Conservation (phyloP, 306 rosid genomes). For the Sophora flavescens region DNA sequence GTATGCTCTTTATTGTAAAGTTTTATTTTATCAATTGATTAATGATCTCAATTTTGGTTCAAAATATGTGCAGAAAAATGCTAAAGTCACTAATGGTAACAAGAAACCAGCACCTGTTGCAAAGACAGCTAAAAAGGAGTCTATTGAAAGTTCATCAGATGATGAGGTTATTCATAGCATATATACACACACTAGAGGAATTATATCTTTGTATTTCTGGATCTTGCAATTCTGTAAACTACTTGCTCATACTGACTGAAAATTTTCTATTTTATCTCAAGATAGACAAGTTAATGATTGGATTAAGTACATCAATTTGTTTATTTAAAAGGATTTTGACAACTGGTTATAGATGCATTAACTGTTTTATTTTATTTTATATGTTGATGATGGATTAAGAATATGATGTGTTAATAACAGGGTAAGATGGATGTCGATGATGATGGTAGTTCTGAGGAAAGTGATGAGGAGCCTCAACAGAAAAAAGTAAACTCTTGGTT, state of each 20-base stretch:
- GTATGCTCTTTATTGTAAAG: not conserved
- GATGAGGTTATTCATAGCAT: slow-evolving; percentile 42
- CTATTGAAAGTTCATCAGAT: slow-evolving; percentile 52
- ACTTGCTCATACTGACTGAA: not conserved
- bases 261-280: not conserved
- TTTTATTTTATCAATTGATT: not conserved
- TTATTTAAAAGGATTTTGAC: not conserved
- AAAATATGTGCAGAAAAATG: slow-evolving; percentile 36
- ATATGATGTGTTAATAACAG: slow-evolving; percentile 29
- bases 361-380: not conserved
- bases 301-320: not conserved
- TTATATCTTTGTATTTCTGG: not conserved
- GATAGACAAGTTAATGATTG: not conserved
- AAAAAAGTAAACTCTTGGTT: slow-evolving; percentile 46
- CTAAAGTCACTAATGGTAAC: slow-evolving; percentile 42
- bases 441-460: slow-evolving; percentile 61
- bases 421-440: slow-evolving; percentile 59
- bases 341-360: not conserved
- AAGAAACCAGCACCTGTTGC: slow-evolving; percentile 30
- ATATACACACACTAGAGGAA: not conserved
- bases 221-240: not conserved
- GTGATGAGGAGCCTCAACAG: slow-evolving; percentile 57
- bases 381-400: not conserved
- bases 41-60: not conserved
- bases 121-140: slow-evolving; percentile 45